Percentiles rank a stretch among this genome's conserved stretches.
phyloP scores from a whole-genome alignment of 352 stramenopile genomes.

The Phytopythium sindhum region DNA sequence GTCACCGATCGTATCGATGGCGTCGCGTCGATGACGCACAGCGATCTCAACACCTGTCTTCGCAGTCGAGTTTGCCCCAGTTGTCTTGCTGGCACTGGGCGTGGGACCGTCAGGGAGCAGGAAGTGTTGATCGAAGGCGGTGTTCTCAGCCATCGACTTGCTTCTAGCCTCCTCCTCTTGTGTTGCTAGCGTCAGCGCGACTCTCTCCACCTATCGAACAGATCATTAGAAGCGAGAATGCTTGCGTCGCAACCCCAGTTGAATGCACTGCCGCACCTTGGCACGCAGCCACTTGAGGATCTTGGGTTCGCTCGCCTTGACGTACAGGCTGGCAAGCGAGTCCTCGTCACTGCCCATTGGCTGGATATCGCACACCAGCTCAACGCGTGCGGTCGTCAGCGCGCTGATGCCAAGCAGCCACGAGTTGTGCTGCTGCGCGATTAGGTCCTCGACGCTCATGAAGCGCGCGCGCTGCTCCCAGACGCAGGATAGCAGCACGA shows the following conservation, averaged over 20 bases:
- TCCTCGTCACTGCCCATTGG: constrained; percentile 30
- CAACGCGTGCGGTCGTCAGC: constrained; percentile 26
- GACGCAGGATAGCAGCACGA: constrained; percentile 59
- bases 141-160: constrained; percentile 10
- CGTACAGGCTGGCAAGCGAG: constrained; percentile 44
- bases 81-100: background rate
- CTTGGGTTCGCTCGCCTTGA: constrained; percentile 60
- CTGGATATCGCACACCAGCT: constrained; percentile 58
- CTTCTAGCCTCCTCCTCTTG: constrained; percentile 22
- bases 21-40: constrained; percentile 31
- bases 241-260: background rate
- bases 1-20: constrained; percentile 55
- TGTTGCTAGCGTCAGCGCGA: constrained; percentile 35
- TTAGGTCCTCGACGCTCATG: constrained; percentile 56
- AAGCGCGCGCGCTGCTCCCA: constrained; percentile 47
- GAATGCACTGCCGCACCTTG: constrained; percentile 29
- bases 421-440: constrained; percentile 39
- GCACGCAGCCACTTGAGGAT: constrained; percentile 38
- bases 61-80: background rate
- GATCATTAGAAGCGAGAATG: background rate
- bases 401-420: constrained; percentile 51
- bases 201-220: constrained; percentile 20
- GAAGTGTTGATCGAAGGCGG: constrained; percentile 37
- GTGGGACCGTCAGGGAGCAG: constrained; percentile 16
- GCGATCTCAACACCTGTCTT: constrained; percentile 8